These are phyloP conservation scores for Oxyria digyna DNA, from an alignment of 148 eudicot genomes.

Conservation along the genomic window DNA sequence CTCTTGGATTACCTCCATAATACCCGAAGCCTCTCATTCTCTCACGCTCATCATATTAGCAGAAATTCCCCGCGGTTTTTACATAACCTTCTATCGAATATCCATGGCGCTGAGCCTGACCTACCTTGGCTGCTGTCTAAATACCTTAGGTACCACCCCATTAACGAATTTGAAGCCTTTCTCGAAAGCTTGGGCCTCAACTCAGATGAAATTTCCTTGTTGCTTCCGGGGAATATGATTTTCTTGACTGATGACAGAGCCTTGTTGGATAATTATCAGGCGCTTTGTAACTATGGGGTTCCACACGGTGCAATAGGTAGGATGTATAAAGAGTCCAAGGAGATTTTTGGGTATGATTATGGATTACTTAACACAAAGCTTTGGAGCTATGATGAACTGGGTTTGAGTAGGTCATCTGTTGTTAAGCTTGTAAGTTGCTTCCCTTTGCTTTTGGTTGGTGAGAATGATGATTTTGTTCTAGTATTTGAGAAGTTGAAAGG, in stretches of 20 bases:
- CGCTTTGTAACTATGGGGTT: constrained; percentile 36
- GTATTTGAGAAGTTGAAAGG: constrained; percentile 28
- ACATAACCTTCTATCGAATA: constrained; percentile 17
- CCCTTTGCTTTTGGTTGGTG: constrained; percentile 33
- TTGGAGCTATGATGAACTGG: constrained; percentile 34
- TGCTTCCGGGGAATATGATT: constrained; percentile 32
- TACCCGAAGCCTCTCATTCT: constrained; percentile 28
- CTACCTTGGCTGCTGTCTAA: constrained; percentile 19
- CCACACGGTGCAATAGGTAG: constrained; percentile 36
- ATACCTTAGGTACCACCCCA: constrained; percentile 40
- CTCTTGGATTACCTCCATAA: constrained; percentile 46
- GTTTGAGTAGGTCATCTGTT: constrained; percentile 32
- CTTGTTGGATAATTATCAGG: constrained; percentile 36
- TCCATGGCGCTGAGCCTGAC: neutral
- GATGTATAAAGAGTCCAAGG: constrained; percentile 37
- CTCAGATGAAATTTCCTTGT: constrained; percentile 12
- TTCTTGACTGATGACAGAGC: constrained; percentile 29
- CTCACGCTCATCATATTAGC: constrained; percentile 44
- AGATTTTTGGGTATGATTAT: constrained; percentile 21
- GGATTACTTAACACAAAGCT: constrained; percentile 29
- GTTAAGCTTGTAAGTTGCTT: constrained; percentile 31
- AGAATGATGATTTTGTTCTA: constrained; percentile 15
- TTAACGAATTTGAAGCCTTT: constrained; percentile 51
- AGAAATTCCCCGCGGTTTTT: constrained; percentile 39
- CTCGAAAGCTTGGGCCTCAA: constrained; percentile 53